Conservation (phyloP, 2,329 filamentous ascomycete species). For the Rutstroemia sydowiana region DNA sequence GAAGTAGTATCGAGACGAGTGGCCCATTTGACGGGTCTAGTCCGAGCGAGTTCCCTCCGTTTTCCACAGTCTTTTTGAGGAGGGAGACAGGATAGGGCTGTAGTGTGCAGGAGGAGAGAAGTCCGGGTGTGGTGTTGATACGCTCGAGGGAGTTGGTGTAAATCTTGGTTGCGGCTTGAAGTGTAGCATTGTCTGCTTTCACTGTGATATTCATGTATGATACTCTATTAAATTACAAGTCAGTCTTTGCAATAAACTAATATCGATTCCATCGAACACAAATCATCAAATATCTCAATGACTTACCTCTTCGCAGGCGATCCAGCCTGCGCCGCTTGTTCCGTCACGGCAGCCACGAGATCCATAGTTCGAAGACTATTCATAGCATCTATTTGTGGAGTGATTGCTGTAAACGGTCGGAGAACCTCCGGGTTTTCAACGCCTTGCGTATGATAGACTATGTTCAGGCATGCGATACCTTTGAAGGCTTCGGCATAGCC, state of each 20-base stretch:
- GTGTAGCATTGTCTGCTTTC: background rate
- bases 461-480: background rate
- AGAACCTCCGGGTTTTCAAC: background rate
- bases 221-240: background rate
- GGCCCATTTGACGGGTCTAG: background rate
- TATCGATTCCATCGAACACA: background rate
- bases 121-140: background rate
- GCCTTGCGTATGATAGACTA: background rate
- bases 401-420: constrained; percentile 5
- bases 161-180: constrained; percentile 1
- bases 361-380: background rate
- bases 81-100: background rate
- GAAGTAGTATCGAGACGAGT: background rate
- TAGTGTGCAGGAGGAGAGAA: background rate
- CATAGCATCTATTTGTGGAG: background rate
- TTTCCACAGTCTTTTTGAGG: background rate
- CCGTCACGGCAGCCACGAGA: background rate
- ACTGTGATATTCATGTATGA: constrained; percentile 1
- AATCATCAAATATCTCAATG: background rate
- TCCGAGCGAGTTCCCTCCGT: constrained; percentile 2
- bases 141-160: background rate
- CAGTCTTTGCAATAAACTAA: no score
- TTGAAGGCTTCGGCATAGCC: background rate
- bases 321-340: background rate
- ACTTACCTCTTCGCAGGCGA: no score